Evolutionary conservation across 75 land plant species (phyloP), one percentile per base, ranked within the genome.

Genomic region (Azolla pinnata): DNA sequence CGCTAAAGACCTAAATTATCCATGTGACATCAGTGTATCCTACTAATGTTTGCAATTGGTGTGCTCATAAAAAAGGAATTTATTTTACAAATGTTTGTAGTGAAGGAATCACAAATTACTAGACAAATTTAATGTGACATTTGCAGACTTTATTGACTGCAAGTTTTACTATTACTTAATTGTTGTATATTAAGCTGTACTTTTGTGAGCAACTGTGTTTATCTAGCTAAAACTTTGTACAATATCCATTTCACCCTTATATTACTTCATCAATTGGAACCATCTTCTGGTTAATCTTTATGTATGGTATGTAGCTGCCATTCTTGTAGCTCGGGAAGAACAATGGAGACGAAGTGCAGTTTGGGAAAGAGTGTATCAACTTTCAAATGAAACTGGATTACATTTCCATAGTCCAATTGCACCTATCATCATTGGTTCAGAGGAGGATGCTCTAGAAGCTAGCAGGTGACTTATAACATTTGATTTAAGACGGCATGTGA

Each of bases 381-480:
- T 93, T 52, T 70, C 63, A 14, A 28, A 60, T 58, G 59, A 77
- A 17, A 83, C 90, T 8, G 75, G 81, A 31, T 56, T 93, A 35
- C 63, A 63, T 1, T 58, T 81, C 26, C 62, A 54, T 10, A 95
- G 99, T 63, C 97, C 82, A 32, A 90, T 95, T 19, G 88, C 86
- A 44, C 88, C 99, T 34, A 67, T 95, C 49, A 59, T 95, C 32
- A 56, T 90, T n/a, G 91, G 96, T 10, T 74, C 65, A 66, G 97
- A 83, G 68, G 81, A 81, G 29, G 76, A 65, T 31, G 87, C 97
- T 33, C 79, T 95, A n/a, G 57, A 53, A 54, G 91, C 97, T 17
- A 95, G 96, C 88, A 82, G 86, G 98, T 90, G 25, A 31, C 2
- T 32, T 16, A 33, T 61, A 26, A 23, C 63, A 44, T 65, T 35